Percentiles rank a stretch among this genome's conserved stretches.
Evolutionary conservation across 352 stramenopile species (phyloP).

Genomic region (Pythium folliculosum): DNA sequence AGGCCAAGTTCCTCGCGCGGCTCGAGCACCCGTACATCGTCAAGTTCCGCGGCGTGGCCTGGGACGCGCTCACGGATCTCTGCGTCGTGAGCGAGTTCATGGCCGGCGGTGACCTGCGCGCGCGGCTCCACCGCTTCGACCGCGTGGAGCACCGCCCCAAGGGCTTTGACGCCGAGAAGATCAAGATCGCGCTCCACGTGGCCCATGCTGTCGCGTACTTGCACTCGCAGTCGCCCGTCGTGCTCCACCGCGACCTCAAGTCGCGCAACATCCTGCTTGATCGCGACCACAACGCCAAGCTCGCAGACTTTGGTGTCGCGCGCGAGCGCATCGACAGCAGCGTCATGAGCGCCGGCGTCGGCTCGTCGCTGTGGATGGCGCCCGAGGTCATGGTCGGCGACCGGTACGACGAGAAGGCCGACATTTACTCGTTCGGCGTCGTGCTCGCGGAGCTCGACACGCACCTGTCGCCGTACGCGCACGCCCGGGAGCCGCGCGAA

Average conservation of each 20-base stretch:
- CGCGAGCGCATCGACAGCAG: constrained; percentile 27
- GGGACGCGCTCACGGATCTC: constrained; percentile 37
- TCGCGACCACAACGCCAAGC: constrained; percentile 34
- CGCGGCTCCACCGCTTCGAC: constrained; percentile 30
- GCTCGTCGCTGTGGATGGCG: constrained; percentile 43
- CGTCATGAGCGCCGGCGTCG: constrained; percentile 39
- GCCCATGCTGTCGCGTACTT: constrained; percentile 40
- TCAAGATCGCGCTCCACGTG: constrained; percentile 36
- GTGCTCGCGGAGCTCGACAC: constrained; percentile 34
- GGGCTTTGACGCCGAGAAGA: constrained; percentile 38
- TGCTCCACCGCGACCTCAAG: constrained; percentile 52
- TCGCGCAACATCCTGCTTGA: constrained; percentile 45
- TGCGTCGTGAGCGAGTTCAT: constrained; percentile 43
- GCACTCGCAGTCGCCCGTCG: constrained; percentile 30
- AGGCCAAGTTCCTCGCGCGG: constrained; percentile 37
- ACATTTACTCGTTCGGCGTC: constrained; percentile 35
- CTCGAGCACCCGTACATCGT: constrained; percentile 44
- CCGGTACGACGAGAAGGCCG: constrained; percentile 29
- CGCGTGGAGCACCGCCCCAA: constrained; percentile 10
- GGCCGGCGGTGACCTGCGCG: constrained; percentile 40
- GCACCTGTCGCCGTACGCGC: constrained; percentile 33
- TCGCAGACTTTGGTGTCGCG: constrained; percentile 48
- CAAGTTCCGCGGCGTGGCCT: constrained; percentile 42
- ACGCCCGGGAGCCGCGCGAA: constrained; percentile 15
- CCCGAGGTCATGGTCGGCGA: constrained; percentile 37